Evolutionary conservation across 2,329 filamentous ascomycete genomes (phyloP).

Genomic region (Paracorniculantispora psalliotae): DNA sequence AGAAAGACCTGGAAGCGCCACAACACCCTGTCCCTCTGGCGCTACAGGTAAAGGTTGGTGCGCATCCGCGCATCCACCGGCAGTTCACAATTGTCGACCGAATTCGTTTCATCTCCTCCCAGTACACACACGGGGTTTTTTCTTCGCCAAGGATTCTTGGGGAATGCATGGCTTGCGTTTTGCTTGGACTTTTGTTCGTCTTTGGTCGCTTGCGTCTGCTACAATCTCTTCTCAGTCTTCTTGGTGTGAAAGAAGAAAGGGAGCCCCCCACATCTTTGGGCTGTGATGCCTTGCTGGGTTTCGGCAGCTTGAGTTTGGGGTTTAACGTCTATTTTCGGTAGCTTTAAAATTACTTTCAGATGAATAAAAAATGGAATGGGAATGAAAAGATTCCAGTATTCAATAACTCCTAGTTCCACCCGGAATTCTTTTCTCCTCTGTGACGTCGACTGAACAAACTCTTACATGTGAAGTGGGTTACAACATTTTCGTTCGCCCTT

Average conservation of each 20-base stretch:
- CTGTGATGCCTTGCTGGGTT: not conserved
- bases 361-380: constrained; percentile 11
- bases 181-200: constrained; percentile 12
- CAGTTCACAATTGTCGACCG: constrained; percentile 10
- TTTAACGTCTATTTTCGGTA: constrained; percentile 15
- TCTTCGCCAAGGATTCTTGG: constrained; percentile 4
- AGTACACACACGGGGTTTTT: not conserved
- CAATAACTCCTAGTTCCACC: not conserved
- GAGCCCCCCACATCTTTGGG: constrained; percentile 1
- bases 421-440: not conserved
- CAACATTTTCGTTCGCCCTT: not conserved
- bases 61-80: constrained; percentile 5
- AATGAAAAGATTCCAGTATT: not conserved
- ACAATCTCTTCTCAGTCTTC: constrained; percentile 15
- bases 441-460: not conserved
- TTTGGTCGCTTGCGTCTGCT: constrained; percentile 13
- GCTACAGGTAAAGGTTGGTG: constrained; percentile 70
- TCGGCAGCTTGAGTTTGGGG: not conserved
- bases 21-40: constrained; percentile 98
- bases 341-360: constrained; percentile 9
- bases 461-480: not conserved
- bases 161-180: constrained; percentile 11
- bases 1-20: constrained; percentile 99
- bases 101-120: constrained; percentile 7
- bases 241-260: constrained; percentile 14